Evolutionary conservation across 768 basidiomycete species (phyloP), one percentile per base, ranked within the genome.

Genomic region (Cystobasidium tubakii): DNA sequence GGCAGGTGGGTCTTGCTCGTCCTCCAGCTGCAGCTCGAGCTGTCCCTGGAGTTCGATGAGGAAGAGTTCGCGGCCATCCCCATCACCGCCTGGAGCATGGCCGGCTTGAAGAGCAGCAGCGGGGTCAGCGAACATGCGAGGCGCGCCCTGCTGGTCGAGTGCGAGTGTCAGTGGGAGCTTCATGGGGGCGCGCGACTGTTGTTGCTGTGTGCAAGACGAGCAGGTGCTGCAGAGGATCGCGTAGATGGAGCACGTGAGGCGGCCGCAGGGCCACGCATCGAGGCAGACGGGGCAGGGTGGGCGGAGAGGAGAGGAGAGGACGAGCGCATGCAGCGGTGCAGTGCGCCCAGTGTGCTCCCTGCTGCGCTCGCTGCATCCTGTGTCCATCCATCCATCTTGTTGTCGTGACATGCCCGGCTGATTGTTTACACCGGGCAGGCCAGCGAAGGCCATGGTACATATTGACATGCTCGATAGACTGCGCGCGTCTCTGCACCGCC

Each of bases 1-100:
- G 21, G 62, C 34, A 34, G n/a, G 55, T 60, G 25, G 36, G 15
- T 15, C 4, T 57, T 31, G 53, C 53, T 66, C 73, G 1, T 50
- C 62, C 1, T 19, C 27, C 15, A 62, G 46, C 0, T 73, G 75
- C 0, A 74, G 55, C 17, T 77, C 78, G 33, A 79, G 74, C 7
- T 29, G 29, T 17, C 78, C 78, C 64, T 79, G 78, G 1, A 79
- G 63, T 46, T 79, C 78, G 44, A 79, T 23, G 53, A 79, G 69
- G 63, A 79, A 75, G 27, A 77, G 76, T 54, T 79, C 75, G n/a
- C 36, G n/a, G n/a, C n/a, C n/a, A n/a, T n/a, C 29, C 25, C 6
- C 31, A 57, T 57, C 54, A 39, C 15, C 7, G 39, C 39, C 15
- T 29, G 21, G 53, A 55, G 53, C n/a, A n/a, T n/a, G 53, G 33